These are phyloP conservation scores for Amphibolis antarctica DNA, from an alignment of 106 monocot species.

Conservation along the genomic window DNA sequence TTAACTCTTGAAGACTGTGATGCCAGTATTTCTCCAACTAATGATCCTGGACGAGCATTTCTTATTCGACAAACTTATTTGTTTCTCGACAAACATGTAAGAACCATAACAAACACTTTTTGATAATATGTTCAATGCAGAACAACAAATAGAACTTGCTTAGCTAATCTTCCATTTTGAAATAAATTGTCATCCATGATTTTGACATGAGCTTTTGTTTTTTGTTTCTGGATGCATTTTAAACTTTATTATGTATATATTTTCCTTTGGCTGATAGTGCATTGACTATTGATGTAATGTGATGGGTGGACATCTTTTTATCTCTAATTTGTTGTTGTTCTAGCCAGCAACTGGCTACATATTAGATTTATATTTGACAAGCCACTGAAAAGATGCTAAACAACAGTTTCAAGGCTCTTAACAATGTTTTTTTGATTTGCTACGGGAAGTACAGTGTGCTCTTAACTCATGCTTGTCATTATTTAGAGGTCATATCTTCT, in stretches of 20 bases:
- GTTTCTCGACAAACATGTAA: slow-evolving; percentile 81
- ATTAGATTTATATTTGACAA: neutral
- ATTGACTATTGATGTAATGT: too few relatives aligned
- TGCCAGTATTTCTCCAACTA: slow-evolving; percentile 24
- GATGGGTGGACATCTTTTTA: too few relatives aligned
- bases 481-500: neutral
- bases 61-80: slow-evolving; percentile 61
- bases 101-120: slow-evolving; percentile 9
- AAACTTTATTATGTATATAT: too few relatives aligned
- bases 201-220: neutral
- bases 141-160: neutral
- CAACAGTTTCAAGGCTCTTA: too few relatives aligned
- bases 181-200: too few relatives aligned
- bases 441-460: too few relatives aligned
- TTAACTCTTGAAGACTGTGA: slow-evolving; percentile 64
- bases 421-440: too few relatives aligned
- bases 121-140: neutral
- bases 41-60: slow-evolving; percentile 41
- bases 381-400: neutral
- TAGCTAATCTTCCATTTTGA: neutral
- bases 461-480: neutral
- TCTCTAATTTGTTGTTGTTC: too few relatives aligned
- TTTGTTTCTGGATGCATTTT: neutral
- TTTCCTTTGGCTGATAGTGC: too few relatives aligned
- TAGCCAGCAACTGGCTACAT: too few relatives aligned